Conservation (phyloP, 192 early-diverging fungal species). For the Gonapodya prolifera region DNA sequence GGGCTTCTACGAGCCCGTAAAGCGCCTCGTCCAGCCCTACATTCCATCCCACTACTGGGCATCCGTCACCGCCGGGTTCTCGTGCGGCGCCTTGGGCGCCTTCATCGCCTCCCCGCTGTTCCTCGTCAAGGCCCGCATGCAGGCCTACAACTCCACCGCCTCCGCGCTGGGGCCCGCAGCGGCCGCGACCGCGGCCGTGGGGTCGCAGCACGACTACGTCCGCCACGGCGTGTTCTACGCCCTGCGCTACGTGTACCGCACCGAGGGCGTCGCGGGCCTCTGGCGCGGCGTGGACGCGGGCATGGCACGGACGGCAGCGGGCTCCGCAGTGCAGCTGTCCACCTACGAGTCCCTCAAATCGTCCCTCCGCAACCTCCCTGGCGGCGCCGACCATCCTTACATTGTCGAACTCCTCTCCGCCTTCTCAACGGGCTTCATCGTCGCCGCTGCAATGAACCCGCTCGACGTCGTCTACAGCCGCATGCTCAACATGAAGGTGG, state of each 20-base stretch:
- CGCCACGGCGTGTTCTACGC: conserved; percentile 11
- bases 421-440: conserved; percentile 70
- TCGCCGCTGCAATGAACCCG: conserved; percentile 90
- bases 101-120: conserved; percentile 74
- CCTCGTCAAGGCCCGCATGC: conserved; percentile 81
- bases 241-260: conserved; percentile 15
- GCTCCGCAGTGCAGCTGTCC: conserved; percentile 80
- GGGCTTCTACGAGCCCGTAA: conserved; percentile 81
- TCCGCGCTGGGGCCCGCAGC: neutral
- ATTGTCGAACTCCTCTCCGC: conserved; percentile 43
- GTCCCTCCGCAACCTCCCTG: conserved; percentile 21
- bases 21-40: conserved; percentile 9
- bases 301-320: conserved; percentile 78
- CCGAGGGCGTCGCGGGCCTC: conserved; percentile 38
- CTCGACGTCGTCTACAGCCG: conserved; percentile 89
- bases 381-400: conserved; percentile 8
- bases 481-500: conserved; percentile 31
- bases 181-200: neutral
- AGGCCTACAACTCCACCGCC: conserved; percentile 41
- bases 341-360: conserved; percentile 75
- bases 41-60: neutral
- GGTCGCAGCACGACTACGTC: neutral
- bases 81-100: conserved; percentile 69
- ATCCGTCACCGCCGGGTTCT: neutral
- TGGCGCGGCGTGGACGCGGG: conserved; percentile 80